Evolutionary conservation across 169 alveolate species (phyloP), one percentile per base, ranked within the genome.

Genomic region (Cardiosporidium cionae): DNA sequence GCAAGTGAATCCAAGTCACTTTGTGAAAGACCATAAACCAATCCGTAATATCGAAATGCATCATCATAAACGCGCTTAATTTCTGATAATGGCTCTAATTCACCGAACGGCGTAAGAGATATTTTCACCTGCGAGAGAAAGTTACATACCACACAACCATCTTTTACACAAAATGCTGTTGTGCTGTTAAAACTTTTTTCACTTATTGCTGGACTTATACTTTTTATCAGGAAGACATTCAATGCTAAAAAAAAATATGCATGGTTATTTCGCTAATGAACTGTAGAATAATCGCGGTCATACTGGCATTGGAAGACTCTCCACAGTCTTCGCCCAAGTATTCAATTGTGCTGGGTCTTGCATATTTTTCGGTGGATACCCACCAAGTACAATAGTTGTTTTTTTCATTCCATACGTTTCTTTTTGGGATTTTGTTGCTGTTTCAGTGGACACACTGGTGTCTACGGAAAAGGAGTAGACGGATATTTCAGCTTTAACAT

Each of bases 291-390:
- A 44, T 16, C 27, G n/a, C 27, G 58, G n/a, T 5, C 80, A 32
- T 7, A 74, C 80, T 25, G 80, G 80, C 80, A 74, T 74, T 5
- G 80, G 80, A 2, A 64, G 37, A 52, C n/a, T 68, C 6, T 44
- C 80, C 36, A 74, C 80, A 0, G 75, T 64, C 35, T 66, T 74
- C 7, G 74, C 37, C 80, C 80, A 74, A 7, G 32, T 37, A 16
- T 36, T 33, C 25, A 74, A 52, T 27, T 27, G 29, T 16, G 32
- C 29, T 16, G 80, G 80, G 29, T 74, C 66, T 32, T 65, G 27
- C 3, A 70, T 68, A 29, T 74, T 73, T 9, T 65, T 66, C 7
- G 80, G 80, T 7, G 80, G 74, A 36, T 70, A 36, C 5, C 80
- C 80, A 1, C 80, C 80, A 9, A 74, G 25, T 3, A 35, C 74